Conservation (phyloP, 108 stramenopile genomes). For the Bacterosira constricta region DNA sequence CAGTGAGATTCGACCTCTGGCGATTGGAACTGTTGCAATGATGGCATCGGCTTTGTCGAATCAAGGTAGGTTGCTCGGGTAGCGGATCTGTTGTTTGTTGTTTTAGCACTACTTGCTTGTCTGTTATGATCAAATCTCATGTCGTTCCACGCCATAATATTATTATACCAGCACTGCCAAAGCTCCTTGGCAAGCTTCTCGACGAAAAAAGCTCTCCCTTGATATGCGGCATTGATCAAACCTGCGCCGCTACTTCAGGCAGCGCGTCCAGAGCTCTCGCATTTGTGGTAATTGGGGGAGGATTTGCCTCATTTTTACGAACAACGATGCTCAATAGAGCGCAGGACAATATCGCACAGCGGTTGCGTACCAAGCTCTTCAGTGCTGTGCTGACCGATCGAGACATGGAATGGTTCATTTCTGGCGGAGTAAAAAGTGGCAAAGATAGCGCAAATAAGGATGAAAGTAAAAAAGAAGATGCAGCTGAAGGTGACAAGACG, state of each 20-base stretch:
- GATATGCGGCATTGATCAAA: constrained; percentile 23
- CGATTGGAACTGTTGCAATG: constrained; percentile 76
- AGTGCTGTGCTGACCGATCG: constrained; percentile 50
- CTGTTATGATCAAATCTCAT: neutral
- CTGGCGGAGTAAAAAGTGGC: constrained; percentile 16
- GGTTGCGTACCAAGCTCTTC: constrained; percentile 67
- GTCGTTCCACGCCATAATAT: neutral
- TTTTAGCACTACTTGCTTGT: constrained; percentile 22
- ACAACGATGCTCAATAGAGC: constrained; percentile 74
- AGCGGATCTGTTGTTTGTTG: neutral
- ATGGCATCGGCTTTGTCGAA: constrained; percentile 72
- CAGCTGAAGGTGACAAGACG: neutral
- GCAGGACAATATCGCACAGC: constrained; percentile 71
- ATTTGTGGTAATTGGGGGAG: constrained; percentile 76
- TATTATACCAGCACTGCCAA: constrained; percentile 51
- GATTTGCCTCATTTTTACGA: constrained; percentile 77
- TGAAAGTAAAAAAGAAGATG: constrained; percentile 3
- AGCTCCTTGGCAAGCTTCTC: constrained; percentile 69
- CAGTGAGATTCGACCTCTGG: constrained; percentile 57
- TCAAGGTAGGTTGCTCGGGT: constrained; percentile 54
- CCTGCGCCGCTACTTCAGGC: constrained; percentile 26
- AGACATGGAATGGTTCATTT: constrained; percentile 85
- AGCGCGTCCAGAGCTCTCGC: constrained; percentile 45
- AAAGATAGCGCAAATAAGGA: constrained; percentile 5
- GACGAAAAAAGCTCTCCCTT: constrained; percentile 57